Conservation (phyloP, 1,284 basidiomycete genomes). For the Ganoderma multipileum region DNA sequence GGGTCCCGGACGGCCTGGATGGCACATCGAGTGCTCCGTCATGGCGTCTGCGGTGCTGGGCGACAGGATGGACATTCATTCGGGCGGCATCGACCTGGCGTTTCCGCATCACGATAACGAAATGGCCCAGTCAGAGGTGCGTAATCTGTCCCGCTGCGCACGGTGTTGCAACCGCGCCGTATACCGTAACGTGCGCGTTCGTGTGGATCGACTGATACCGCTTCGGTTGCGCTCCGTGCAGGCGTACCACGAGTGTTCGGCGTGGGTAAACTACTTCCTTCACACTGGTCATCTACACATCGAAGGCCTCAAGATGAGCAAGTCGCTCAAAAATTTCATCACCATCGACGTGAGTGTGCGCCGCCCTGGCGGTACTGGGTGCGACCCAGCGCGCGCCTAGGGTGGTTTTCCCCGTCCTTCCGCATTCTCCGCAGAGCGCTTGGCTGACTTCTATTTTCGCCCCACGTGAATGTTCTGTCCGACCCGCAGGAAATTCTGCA, state of each 20-base stretch:
- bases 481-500: slow-evolving; percentile 84
- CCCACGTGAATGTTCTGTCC: neutral
- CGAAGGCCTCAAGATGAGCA: slow-evolving; percentile 99
- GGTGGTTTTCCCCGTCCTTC: slow-evolving; percentile 9
- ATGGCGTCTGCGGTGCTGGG: slow-evolving; percentile 97
- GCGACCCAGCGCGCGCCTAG: neutral
- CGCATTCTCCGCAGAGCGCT: slow-evolving; percentile 9
- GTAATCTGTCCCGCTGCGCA: slow-evolving; percentile 23
- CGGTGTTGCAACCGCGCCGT: neutral
- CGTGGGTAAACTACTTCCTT: slow-evolving; percentile 99
- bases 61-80: slow-evolving; percentile 96
- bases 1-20: slow-evolving; percentile 97
- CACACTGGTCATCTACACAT: slow-evolving; percentile 99
- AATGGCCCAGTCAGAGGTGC: slow-evolving; percentile 94
- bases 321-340: slow-evolving; percentile 99
- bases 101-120: slow-evolving; percentile 99
- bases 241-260: slow-evolving; percentile 91
- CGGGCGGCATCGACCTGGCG: slow-evolving; percentile 94
- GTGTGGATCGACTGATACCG: slow-evolving; percentile 8
- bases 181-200: slow-evolving; percentile 3
- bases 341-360: slow-evolving; percentile 86
- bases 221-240: slow-evolving; percentile 37
- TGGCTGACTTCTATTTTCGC: slow-evolving; percentile 2
- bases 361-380: neutral
- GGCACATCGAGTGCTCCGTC: slow-evolving; percentile 99